Conservation (phyloP, 768 basidiomycete genomes). For the Lactifluus piperatus region DNA sequence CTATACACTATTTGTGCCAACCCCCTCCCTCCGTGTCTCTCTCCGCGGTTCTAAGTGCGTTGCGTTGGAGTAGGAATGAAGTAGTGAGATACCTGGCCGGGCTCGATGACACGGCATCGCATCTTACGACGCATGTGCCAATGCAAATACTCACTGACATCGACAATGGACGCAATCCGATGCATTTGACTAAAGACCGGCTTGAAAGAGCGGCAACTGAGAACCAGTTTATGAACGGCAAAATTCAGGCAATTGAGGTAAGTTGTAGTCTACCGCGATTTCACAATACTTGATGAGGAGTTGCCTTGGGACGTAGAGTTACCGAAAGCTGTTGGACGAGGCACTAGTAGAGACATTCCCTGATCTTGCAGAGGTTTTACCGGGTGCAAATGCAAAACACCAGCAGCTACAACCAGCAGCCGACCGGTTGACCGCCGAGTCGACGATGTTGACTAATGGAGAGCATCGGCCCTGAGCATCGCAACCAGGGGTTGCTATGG, state of each 20-base stretch:
- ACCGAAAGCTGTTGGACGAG: conserved; percentile 56
- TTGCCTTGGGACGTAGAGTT: conserved; percentile 42
- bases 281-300: neutral
- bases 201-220: conserved; percentile 79
- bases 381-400: neutral
- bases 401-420: neutral
- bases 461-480: conserved; percentile 5
- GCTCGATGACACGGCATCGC: conserved; percentile 61
- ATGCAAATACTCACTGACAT: conserved; percentile 71
- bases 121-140: conserved; percentile 56
- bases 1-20: too few relatives aligned
- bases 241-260: conserved; percentile 71
- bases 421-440: neutral
- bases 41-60: neutral
- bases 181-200: conserved; percentile 72
- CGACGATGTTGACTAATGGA: neutral
- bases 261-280: conserved; percentile 19
- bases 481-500: neutral
- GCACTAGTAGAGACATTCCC: conserved; percentile 68
- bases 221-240: conserved; percentile 89
- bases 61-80: conserved; percentile 46
- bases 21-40: too few relatives aligned
- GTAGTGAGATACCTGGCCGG: conserved; percentile 57
- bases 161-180: conserved; percentile 72
- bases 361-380: conserved; percentile 35